Evolutionary conservation across 306 rosid genomes (phyloP), one percentile per base, ranked within the genome.

Genomic region (Glycine soja): DNA sequence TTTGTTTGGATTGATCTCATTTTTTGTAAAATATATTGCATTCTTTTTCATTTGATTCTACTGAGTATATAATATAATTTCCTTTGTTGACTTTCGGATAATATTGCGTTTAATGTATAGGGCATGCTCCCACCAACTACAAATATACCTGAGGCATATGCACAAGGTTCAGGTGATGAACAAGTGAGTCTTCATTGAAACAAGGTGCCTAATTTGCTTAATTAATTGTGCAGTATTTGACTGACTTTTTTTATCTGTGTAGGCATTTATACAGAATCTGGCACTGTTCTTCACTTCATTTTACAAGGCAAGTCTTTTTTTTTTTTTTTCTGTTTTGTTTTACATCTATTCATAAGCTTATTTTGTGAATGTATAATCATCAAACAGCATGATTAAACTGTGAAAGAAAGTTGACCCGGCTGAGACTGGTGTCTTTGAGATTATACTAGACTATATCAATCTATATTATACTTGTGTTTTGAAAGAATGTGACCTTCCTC

Each of bases 231-330:
- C 72, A 15, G 10, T 56, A 38, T 73, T n/a, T 71, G 58, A 47
- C 78, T 79, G 53, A 74, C 80, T 45, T 51, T 70, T 19, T 62
- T 62, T 12, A 0, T 77, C 53, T 78, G 70, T 51, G 68, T 54
- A 96, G 99, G 97, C 90, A 62, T 96, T 93, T 86, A 93, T 93
- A 76, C 99, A 96, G 89, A 96, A 96, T 72, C 84, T 96, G 87
- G 99, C 97, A 13, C 85, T 96, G 74, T 93, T 93, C 85, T 93
- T 96, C 89, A 96, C 99, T 75, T 91, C 99, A 18, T 93, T 93
- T 81, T 89, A 32, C 88, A 93, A 93, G 97, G 99, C 71, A 84
- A 86, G 82, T 43, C 42, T 81, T 73, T 46, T 70, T 56, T 78
- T 81, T 73, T 46, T 70, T 56, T 78, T 45, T 54, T 59, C 10